Base-by-base conservation (phyloP, 305 asterid species). In the Solanum aculeatissimum region DNA sequence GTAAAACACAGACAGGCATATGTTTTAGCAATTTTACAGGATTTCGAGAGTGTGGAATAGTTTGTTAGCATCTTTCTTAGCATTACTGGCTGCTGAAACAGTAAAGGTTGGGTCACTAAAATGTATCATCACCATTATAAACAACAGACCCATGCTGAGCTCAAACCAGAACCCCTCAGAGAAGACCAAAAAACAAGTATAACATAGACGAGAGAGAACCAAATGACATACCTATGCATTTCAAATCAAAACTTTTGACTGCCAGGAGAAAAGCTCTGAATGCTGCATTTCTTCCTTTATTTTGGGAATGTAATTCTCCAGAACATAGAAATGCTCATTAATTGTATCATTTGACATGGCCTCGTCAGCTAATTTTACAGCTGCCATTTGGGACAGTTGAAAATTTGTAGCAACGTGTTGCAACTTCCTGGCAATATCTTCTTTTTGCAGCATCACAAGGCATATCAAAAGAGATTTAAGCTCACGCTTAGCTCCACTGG, bases 361-460 rank as follows among this genome's bases (percentile, higher is more conserved):
- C 86, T 93, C 98, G 23, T 89, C 93, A 1, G 98, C 91, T 88
- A 96, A 87, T 84, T 89, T 92, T 38, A 94, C 97, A 2, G 98
- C 94, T 42, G 98, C 95, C 55, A 91, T 87, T 93, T 96, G 99
- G 80, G 98, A 91, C 38, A 94, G 82, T 84, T 96, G 98, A 87
- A 91, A 94, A 88, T 88, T 95, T 88, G 89, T 93, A 0, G 90
- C 91, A 38, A 88, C 82, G 3, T 80, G 89, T 82, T 96, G 99
- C 93, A 96, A 82, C 87, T 92, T 96, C 92, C 92, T 90, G 8
- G 97, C 98, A 57, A 87, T 32, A 81, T 92, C 97, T 87, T 91
- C 97, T 86, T 90, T 92, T 38, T 92, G 91, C 29, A 94, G 93
- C 95, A 94, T 95, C 89, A 95, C 88, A 32, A 96, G 98, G 84